A percentile compares a stretch with the other conserved stretches of the same genome.
These are phyloP conservation scores for Candida coquimbonensis DNA, from an alignment of 805 yeast genomes.

Conservation along the genomic window DNA sequence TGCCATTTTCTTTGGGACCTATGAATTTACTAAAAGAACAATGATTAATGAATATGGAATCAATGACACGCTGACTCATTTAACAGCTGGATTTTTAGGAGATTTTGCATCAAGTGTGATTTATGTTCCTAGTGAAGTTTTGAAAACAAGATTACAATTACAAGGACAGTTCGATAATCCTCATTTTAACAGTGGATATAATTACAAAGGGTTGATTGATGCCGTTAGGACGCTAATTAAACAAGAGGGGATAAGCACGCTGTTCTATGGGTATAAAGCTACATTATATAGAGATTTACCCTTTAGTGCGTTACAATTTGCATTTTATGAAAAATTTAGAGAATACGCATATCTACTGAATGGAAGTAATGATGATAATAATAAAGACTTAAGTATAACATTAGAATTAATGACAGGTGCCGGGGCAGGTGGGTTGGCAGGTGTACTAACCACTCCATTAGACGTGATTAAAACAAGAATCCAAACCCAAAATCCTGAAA, in stretches of 20 bases:
- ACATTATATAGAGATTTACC: constrained; percentile 91
- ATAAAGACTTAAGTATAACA: constrained; percentile 39
- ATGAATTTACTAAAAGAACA: constrained; percentile 71
- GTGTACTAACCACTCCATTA: constrained; percentile 80
- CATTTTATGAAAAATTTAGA: constrained; percentile 85
- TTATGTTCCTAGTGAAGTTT: constrained; percentile 92
- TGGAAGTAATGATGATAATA: constrained; percentile 2
- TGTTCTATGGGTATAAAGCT: constrained; percentile 90
- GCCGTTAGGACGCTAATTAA: constrained; percentile 60
- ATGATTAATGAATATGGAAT: constrained; percentile 55
- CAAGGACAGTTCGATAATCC: constrained; percentile 86
- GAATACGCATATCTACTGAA: constrained; percentile 43
- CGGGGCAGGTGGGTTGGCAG: constrained; percentile 91
- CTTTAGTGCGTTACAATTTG: constrained; percentile 91
- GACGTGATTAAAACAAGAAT: constrained; percentile 90
- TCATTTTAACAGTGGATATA: constrained; percentile 75
- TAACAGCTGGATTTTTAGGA: constrained; percentile 87
- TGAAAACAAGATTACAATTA: constrained; percentile 86
- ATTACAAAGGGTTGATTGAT: constrained; percentile 66
- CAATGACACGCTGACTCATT: constrained; percentile 75
- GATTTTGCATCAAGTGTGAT: constrained; percentile 83
- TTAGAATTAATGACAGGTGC: constrained; percentile 86
- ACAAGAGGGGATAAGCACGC: constrained; percentile 67
- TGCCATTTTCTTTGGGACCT: constrained; percentile 87
- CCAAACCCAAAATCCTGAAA: constrained; percentile 67